Evolutionary conservation across 768 basidiomycete species (phyloP).

Genomic region (Trametes elegans): DNA sequence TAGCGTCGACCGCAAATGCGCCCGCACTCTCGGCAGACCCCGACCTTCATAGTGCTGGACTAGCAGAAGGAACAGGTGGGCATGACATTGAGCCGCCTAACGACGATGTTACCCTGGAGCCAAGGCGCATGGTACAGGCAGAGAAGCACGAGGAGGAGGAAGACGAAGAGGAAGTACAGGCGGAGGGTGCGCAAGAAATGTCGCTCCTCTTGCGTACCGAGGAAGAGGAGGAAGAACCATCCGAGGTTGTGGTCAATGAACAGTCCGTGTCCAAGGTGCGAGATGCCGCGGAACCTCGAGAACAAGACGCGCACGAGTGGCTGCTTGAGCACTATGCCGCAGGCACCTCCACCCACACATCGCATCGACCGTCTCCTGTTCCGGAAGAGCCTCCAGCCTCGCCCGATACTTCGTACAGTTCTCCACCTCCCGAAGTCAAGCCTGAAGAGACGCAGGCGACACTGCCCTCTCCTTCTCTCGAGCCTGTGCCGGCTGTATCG

Average conservation of each 20-base stretch:
- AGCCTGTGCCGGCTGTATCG: neutral
- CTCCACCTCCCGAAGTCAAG: neutral
- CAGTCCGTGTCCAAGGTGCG: conserved; percentile 12
- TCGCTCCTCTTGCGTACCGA: neutral
- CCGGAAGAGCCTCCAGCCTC: conserved; percentile 8
- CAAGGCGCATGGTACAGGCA: neutral
- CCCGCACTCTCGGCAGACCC: no score
- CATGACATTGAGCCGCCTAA: no score
- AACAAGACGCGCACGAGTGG: conserved; percentile 62
- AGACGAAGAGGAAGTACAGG: neutral
- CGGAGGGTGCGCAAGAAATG: neutral
- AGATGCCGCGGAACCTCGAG: neutral
- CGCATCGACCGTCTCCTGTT: conserved; percentile 31
- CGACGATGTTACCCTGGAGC: no score
- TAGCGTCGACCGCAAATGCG: no score
- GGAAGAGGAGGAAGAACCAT: neutral
- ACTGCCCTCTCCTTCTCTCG: neutral
- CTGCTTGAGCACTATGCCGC: conserved; percentile 51
- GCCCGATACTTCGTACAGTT: neutral
- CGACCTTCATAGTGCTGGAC: no score
- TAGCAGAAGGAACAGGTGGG: no score
- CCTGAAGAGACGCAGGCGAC: neutral
- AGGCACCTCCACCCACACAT: conserved; percentile 29
- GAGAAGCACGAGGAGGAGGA: neutral
- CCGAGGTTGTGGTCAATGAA: neutral